phyloP scores from a whole-genome alignment of 352 stramenopile species.

The Paralagenidium karlingii region DNA sequence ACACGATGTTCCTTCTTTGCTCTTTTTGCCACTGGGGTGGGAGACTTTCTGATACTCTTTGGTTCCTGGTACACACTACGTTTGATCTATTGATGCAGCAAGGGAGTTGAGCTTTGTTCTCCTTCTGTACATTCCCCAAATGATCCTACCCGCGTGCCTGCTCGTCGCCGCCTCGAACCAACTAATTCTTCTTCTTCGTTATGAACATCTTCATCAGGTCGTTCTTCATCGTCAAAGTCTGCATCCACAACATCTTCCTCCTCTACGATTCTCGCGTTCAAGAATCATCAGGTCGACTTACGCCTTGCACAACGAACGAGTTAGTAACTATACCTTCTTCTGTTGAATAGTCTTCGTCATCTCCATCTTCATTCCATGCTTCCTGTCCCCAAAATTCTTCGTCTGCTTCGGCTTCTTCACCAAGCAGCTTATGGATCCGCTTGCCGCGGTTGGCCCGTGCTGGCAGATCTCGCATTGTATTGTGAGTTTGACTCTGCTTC shows the following conservation, averaged over 20 bases:
- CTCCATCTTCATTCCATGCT: slow-evolving; percentile 71
- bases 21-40: background rate
- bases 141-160: slow-evolving; percentile 3
- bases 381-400: slow-evolving; percentile 80
- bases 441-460: slow-evolving; percentile 47
- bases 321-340: slow-evolving; percentile 78
- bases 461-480: slow-evolving; percentile 19
- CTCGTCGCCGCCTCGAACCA: slow-evolving; percentile 9
- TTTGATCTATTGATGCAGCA: background rate
- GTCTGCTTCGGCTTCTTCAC: slow-evolving; percentile 79
- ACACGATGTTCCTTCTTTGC: background rate
- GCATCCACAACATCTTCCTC: slow-evolving; percentile 82
- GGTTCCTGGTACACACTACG: slow-evolving; percentile 15
- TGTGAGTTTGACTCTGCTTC: background rate
- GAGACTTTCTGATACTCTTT: slow-evolving; percentile 1
- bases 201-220: slow-evolving; percentile 66
- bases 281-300: background rate
- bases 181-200: slow-evolving; percentile 42
- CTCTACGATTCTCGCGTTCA: too few species aligned
- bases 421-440: slow-evolving; percentile 75
- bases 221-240: slow-evolving; percentile 81
- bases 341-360: slow-evolving; percentile 80
- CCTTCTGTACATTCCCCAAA: slow-evolving; percentile 7
- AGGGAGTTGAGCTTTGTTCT: background rate
- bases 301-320: background rate